Conservation (phyloP, 495 filamentous ascomycete genomes). For the Xylaria curta region DNA sequence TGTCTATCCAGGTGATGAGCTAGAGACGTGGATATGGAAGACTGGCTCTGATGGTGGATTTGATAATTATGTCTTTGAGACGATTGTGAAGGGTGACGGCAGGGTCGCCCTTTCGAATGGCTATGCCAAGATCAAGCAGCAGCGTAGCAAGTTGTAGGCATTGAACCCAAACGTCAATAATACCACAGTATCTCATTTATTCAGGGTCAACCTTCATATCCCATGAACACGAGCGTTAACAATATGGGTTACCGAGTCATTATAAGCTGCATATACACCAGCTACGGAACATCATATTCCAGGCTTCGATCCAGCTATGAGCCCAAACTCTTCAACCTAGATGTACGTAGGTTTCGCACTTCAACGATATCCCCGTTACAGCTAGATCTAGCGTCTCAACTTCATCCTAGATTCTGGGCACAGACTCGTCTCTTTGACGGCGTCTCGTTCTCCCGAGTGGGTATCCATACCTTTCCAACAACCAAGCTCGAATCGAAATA, state of each 20-base stretch:
- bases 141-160: slow-evolving; percentile 26
- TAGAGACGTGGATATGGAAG: slow-evolving; percentile 43
- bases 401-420: too few relatives aligned
- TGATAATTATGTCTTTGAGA: slow-evolving; percentile 39
- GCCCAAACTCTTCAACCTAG: neutral
- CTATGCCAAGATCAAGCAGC: slow-evolving; percentile 24
- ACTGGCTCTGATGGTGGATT: slow-evolving; percentile 29
- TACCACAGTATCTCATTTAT: neutral
- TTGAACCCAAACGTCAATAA: neutral
- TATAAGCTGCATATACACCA: neutral
- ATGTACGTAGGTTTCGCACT: neutral
- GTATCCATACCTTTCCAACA: too few relatives aligned
- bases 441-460: too few relatives aligned
- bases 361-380: too few relatives aligned
- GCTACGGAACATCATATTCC: neutral
- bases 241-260: neutral
- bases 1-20: slow-evolving; percentile 43
- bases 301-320: neutral
- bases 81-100: slow-evolving; percentile 39
- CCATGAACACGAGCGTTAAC: neutral
- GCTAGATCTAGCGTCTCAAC: too few relatives aligned
- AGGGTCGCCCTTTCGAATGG: slow-evolving; percentile 36
- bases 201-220: neutral
- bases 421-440: too few relatives aligned
- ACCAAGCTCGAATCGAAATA: too few relatives aligned